These are phyloP conservation scores for Skeletonema potamos DNA, from an alignment of 108 stramenopile species.

Conservation along the genomic window DNA sequence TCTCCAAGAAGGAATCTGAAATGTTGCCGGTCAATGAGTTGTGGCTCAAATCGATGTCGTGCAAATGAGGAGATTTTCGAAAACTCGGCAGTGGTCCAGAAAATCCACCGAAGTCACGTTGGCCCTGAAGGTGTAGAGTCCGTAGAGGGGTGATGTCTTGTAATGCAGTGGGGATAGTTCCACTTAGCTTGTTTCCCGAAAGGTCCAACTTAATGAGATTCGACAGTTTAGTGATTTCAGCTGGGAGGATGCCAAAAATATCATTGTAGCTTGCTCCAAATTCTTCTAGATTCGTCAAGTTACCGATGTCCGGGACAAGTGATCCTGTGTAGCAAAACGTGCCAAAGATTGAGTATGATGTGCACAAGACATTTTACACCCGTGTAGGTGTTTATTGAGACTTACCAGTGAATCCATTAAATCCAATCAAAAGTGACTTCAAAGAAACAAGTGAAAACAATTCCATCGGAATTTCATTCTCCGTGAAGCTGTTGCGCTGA, in stretches of 20 bases:
- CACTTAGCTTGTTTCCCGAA: slow-evolving; percentile 65
- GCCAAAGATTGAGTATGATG: neutral
- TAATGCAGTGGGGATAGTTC: slow-evolving; percentile 61
- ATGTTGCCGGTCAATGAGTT: slow-evolving; percentile 71
- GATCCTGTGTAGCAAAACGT: slow-evolving; percentile 30
- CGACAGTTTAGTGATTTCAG: slow-evolving; percentile 26
- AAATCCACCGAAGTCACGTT: slow-evolving; percentile 59
- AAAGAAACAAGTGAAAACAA: slow-evolving; percentile 48
- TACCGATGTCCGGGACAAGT: slow-evolving; percentile 53
- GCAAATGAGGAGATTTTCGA: slow-evolving; percentile 42
- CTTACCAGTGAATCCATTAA: slow-evolving; percentile 45
- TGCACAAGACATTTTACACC: neutral
- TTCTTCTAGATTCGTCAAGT: slow-evolving; percentile 49
- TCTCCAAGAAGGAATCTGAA: slow-evolving; percentile 48
- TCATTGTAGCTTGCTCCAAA: slow-evolving; percentile 49
- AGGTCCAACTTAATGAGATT: slow-evolving; percentile 36
- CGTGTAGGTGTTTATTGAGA: neutral
- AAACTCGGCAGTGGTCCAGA: slow-evolving; percentile 62
- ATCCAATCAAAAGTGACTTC: slow-evolving; percentile 48
- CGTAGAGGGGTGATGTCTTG: slow-evolving; percentile 54
- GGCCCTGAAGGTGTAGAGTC: slow-evolving; percentile 32
- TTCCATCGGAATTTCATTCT: slow-evolving; percentile 61
- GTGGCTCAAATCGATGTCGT: slow-evolving; percentile 56
- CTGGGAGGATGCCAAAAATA: slow-evolving; percentile 60
- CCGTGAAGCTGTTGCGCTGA: slow-evolving; percentile 53